Conservation (phyloP, 106 monocot genomes). For the Platanthera guangdongensis region DNA sequence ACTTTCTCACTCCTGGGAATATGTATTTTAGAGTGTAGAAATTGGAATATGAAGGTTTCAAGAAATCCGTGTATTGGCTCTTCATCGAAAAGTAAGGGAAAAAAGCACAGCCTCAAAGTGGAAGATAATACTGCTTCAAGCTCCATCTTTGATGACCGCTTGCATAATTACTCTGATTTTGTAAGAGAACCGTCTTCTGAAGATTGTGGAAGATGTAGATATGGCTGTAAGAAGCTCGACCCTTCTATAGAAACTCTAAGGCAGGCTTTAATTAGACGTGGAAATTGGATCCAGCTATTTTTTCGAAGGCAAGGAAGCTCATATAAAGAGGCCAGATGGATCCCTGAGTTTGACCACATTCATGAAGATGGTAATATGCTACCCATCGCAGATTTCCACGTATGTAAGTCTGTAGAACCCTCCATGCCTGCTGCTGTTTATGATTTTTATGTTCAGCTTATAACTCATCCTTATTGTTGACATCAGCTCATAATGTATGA, state of each 20-base stretch:
- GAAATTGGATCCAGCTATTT: slow-evolving; percentile 48
- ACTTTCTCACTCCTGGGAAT: slow-evolving; percentile 50
- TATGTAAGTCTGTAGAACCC: slow-evolving; percentile 64
- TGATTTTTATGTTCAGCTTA: background rate
- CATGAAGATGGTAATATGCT: slow-evolving; percentile 32
- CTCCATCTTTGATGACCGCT: background rate
- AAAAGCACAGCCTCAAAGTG: slow-evolving; percentile 1
- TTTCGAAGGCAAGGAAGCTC: slow-evolving; percentile 7
- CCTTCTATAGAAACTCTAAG: slow-evolving; percentile 15
- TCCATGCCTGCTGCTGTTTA: background rate
- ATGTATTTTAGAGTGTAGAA: slow-evolving; percentile 11
- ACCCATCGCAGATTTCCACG: slow-evolving; percentile 47
- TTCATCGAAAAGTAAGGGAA: slow-evolving; percentile 1
- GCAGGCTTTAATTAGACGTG: slow-evolving; percentile 19
- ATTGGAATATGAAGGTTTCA: slow-evolving; percentile 7
- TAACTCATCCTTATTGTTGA: slow-evolving; percentile 10
- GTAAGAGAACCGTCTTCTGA: background rate
- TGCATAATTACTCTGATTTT: slow-evolving; percentile 7
- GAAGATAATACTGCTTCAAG: slow-evolving; percentile 7
- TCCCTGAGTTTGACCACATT: slow-evolving; percentile 61
- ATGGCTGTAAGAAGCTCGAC: slow-evolving; percentile 32
- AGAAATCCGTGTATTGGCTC: background rate
- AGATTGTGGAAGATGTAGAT: slow-evolving; percentile 13
- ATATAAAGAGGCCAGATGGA: slow-evolving; percentile 19
- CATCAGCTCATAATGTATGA: slow-evolving; percentile 68